These are phyloP conservation scores for Somion occarium DNA, from an alignment of 1,284 basidiomycete species.

Conservation along the genomic window DNA sequence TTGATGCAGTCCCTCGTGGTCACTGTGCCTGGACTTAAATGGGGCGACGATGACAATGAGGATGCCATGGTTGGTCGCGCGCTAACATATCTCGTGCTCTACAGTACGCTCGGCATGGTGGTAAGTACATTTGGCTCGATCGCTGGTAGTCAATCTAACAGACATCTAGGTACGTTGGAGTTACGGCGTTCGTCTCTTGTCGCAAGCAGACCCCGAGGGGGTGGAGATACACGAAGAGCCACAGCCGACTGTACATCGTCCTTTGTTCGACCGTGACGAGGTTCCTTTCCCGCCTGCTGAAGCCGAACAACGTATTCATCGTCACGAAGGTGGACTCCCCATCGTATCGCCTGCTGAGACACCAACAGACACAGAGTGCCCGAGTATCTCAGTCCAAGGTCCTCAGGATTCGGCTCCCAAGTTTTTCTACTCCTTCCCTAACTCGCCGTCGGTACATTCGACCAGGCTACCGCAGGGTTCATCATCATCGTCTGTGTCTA, in stretches of 20 bases:
- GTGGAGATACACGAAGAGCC: constrained; percentile 16
- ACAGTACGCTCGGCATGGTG: constrained; percentile 92
- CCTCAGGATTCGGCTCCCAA: constrained; percentile 14
- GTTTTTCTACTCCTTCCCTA: constrained; percentile 62
- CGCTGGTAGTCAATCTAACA: constrained; percentile 1
- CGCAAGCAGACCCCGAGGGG: constrained; percentile 58
- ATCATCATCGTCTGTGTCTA: constrained; percentile 17
- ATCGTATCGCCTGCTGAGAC: constrained; percentile 12
- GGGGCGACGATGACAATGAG: constrained; percentile 77
- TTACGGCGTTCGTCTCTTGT: constrained; percentile 77
- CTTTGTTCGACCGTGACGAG: constrained; percentile 24
- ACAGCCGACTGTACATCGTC: constrained; percentile 13
- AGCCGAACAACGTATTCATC: constrained; percentile 19
- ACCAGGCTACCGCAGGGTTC: constrained; percentile 3
- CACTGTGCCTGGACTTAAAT: constrained; percentile 81
- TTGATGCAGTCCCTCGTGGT: constrained; percentile 87
- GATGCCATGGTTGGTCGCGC: constrained; percentile 90
- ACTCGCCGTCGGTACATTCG: constrained; percentile 38
- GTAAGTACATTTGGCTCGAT: constrained; percentile 36
- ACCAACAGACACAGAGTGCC: constrained; percentile 9
- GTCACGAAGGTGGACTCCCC: constrained; percentile 11
- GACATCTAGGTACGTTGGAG: constrained; percentile 76
- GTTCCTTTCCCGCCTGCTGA: constrained; percentile 21
- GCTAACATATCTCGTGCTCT: constrained; percentile 88
- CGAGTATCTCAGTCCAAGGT: constrained; percentile 16